Evolutionary conservation across 257 asterid genomes (phyloP).

Genomic region (Petunia secreta): DNA sequence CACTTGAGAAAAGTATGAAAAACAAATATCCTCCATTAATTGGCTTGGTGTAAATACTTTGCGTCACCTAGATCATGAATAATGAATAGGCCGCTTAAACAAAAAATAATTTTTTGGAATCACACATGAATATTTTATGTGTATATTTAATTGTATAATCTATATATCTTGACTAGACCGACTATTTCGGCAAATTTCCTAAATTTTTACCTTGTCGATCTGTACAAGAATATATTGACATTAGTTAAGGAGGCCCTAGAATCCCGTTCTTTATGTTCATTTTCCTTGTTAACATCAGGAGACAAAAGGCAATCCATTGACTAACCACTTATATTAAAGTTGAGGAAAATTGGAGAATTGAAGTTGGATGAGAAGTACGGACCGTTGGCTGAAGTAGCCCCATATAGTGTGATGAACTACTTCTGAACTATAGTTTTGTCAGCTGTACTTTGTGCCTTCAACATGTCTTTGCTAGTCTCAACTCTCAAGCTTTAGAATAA

Average conservation of each 20-base stretch:
- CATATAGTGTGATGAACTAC: constrained; percentile 76
- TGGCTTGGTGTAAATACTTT: no score
- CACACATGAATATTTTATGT: no score
- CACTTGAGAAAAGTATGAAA: no score
- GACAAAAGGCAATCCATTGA: constrained; percentile 71
- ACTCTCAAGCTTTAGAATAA: constrained; percentile 61
- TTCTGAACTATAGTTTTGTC: constrained; percentile 44
- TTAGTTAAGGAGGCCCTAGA: background rate
- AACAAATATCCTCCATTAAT: no score
- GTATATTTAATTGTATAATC: no score
- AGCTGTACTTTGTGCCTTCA: constrained; percentile 66
- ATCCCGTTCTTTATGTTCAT: constrained; percentile 32
- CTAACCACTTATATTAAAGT: constrained; percentile 72
- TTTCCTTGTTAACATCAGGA: constrained; percentile 54
- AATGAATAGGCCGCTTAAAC: no score
- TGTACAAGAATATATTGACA: no score
- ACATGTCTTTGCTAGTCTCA: constrained; percentile 43
- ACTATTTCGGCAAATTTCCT: no score
- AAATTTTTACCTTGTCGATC: no score
- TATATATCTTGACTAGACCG: no score
- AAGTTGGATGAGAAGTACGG: constrained; percentile 71
- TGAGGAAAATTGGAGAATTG: constrained; percentile 75
- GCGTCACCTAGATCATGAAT: no score
- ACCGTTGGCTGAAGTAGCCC: constrained; percentile 83
- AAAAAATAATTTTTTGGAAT: no score